Percentiles rank a stretch among this genome's conserved stretches.
These are phyloP conservation scores for Stemphylium lycopersici DNA, from an alignment of 2,329 filamentous ascomycete genomes.

Conservation along the genomic window DNA sequence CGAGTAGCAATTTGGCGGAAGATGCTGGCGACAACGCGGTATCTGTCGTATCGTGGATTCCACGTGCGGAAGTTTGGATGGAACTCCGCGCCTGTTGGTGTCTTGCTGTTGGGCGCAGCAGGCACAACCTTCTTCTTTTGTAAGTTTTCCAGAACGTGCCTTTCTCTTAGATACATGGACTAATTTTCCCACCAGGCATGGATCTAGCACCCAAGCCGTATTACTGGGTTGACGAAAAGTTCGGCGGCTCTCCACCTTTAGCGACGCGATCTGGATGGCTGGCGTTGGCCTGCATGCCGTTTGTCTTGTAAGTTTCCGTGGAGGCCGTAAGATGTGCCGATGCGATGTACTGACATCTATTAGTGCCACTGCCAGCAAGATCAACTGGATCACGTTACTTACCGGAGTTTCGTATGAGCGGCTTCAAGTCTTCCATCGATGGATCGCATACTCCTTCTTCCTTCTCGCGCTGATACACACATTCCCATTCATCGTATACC, in stretches of 20 bases:
- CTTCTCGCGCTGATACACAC: constrained; percentile 63
- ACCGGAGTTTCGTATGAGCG: constrained; percentile 65
- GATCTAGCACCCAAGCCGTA: constrained; percentile 28
- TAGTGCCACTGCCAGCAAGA: constrained; percentile 59
- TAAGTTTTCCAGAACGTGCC: not conserved
- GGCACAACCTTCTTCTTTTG: constrained; percentile 39
- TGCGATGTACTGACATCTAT: not conserved
- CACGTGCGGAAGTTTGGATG: constrained; percentile 27
- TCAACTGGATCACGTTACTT: constrained; percentile 60
- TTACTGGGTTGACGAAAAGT: constrained; percentile 25
- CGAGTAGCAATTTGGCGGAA: constrained; percentile 16
- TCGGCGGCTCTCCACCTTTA: constrained; percentile 36
- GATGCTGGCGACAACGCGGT: constrained; percentile 27
- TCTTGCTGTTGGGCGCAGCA: constrained; percentile 29
- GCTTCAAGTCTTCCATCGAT: constrained; percentile 52
- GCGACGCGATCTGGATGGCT: constrained; percentile 39
- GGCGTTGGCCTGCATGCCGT: constrained; percentile 36
- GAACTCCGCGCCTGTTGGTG: constrained; percentile 37
- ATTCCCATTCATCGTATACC: constrained; percentile 64
- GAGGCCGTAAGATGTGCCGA: not conserved
- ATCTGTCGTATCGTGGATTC: constrained; percentile 37
- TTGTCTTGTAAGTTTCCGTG: constrained; percentile 22
- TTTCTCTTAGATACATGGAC: too few relatives aligned
- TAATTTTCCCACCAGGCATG: constrained; percentile 19
- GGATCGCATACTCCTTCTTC: constrained; percentile 57